Evolutionary conservation across 352 stramenopile species (phyloP).

Genomic region (Pythium sukuiense): DNA sequence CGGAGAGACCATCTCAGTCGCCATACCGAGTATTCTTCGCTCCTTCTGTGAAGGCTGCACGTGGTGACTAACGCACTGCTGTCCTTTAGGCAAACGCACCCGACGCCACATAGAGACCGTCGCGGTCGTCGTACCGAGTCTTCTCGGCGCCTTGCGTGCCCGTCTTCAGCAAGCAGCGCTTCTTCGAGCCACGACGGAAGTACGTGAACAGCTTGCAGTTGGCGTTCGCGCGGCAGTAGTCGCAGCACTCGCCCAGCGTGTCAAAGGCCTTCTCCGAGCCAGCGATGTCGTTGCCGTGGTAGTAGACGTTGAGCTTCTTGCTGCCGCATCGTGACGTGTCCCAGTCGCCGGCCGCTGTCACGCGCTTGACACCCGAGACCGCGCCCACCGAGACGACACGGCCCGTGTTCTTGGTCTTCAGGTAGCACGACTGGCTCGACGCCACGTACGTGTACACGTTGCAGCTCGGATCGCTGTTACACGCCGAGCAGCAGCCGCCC

Average conservation of each 20-base stretch:
- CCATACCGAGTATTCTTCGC: no score
- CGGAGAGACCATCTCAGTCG: no score
- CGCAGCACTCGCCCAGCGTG: constrained; percentile 24
- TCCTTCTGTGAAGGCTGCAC: no score
- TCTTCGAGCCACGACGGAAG: constrained; percentile 17
- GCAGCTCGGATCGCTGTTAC: neutral
- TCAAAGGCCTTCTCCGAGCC: constrained; percentile 16
- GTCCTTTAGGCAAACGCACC: neutral
- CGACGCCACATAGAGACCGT: neutral
- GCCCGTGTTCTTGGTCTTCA: neutral
- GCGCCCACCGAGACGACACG: neutral
- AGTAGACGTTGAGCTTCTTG: constrained; percentile 15
- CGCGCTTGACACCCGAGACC: neutral
- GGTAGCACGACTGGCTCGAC: neutral
- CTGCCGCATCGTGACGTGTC: neutral
- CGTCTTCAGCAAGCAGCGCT: constrained; percentile 24
- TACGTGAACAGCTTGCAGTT: constrained; percentile 23
- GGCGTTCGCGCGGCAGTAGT: constrained; percentile 11
- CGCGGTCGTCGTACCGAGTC: constrained; percentile 21
- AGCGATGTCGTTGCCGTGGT: constrained; percentile 21
- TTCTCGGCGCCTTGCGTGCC: constrained; percentile 15
- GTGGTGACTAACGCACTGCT: no score
- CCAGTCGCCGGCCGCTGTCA: neutral
- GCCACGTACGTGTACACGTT: neutral
- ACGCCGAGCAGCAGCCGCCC: neutral